Base-by-base conservation (phyloP, 202 grass and related monocot genomes). In the Elaeis oleifera region DNA sequence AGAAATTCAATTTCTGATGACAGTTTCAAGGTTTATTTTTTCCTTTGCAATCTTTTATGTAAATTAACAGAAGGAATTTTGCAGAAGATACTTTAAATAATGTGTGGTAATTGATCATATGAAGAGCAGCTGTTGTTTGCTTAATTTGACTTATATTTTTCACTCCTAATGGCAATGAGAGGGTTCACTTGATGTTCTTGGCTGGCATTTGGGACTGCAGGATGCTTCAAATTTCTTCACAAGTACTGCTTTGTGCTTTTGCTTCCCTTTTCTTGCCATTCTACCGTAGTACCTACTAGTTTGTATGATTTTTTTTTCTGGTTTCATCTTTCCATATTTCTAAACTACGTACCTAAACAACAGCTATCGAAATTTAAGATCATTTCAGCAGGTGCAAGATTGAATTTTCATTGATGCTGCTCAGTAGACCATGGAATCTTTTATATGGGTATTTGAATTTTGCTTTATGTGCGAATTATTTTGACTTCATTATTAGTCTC, bases 181-280 rank as follows among this genome's bases (percentile, higher is more conserved):
- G 61, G 87, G 92, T 14, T 79, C 90, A 77, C 81, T 97, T 4
- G 92, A 89, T 79, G 74, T 97, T 67, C 84, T 91, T 66, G 79
- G 84, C 65, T 78, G 81, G 60, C 87, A 91, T 76, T 97, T 61
- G 84, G 87, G 67, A 81, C 76, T 61, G 76, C 82, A 28, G 84
- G 92, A 58, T 87, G 92, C 53, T 81, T 97, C 52, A 84, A 91
- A 60, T 96, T 96, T 77, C 84, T 96, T 83, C 87, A 91, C n/a
- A 90, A 89, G 92, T 96, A 79, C 28, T 78, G 50, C 17, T 65
- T 63, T 55, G 7, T 58, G 74, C 65, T 24, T 59, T 27, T 27
- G 26, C 26, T 27, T 27, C 3, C 26, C 26, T 27, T 27, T 3
- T 27, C 26, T 27, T 27, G 26, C 25, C 49, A 55, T 44, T 29